Evolutionary conservation across 176 grass and related monocot species (phyloP), one percentile per base, ranked within the genome.

Genomic region (Carex parvula): DNA sequence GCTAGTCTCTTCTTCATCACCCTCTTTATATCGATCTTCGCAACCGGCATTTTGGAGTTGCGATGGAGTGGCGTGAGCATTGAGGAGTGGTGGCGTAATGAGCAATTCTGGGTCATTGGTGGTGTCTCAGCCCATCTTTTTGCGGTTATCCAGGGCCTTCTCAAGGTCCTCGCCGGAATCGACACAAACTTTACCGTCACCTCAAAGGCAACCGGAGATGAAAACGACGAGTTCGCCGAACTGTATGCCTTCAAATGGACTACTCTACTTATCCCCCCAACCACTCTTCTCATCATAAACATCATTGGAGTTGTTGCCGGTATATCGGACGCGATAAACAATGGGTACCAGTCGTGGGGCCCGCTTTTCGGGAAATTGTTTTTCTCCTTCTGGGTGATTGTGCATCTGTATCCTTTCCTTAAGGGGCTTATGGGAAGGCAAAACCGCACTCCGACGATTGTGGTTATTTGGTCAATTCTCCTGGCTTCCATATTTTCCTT

Each of bases 31-130:
- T 99, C 97, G 3, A 99, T 99, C 91, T 99, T 99, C 80, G 93
- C 93, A 3, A 99, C 97, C 57, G 97, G 97, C 66, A 99, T 99
- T 87, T 88, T 99, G 8, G 97, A 99, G 88, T 46, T 99, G 67
- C 80, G 91, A 60, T 94, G 97, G 97, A 99, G 93, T 56, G 97
- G 97, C 15, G 97, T 99, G 78, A 99, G 97, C 91, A 99, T 99
- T 18, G 97, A 99, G 90, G 97, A 99, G 83, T 99, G 97, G 97
- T 96, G 97, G 97, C 89, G 97, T 75, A 99, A 99, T 64, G 97
- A 99, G 88, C 97, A 99, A 79, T 99, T 99, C 88, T 99, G 97
- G 97, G 97, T 99, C 83, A 99, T 99, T 50, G 97, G 97, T 1
- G 97, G 97, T 80, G 93, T 99, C 54, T 96, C 97, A 0, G 93